These are phyloP conservation scores for Hypsizygus ulmarius DNA, from an alignment of 1,284 basidiomycete genomes.

Conservation along the genomic window DNA sequence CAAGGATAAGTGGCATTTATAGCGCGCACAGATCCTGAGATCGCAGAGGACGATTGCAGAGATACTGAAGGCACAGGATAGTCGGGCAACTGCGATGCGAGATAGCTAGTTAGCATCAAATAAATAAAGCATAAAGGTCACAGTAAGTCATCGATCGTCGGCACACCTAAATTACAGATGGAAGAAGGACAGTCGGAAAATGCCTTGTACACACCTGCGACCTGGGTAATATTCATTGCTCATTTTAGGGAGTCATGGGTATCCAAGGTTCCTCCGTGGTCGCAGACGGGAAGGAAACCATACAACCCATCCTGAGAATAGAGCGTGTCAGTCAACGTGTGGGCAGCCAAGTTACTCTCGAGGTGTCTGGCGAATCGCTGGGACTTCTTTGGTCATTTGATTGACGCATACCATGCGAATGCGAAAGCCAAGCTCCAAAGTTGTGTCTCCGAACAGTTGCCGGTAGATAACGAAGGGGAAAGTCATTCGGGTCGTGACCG, in stretches of 20 bases:
- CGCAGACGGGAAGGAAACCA: neutral
- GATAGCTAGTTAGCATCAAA: no score
- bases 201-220: slow-evolving; percentile 7
- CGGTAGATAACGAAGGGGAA: neutral
- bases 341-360: slow-evolving; percentile 20
- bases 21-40: no score
- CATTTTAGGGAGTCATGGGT: slow-evolving; percentile 1
- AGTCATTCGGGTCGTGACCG: neutral
- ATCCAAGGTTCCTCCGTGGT: neutral
- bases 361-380: slow-evolving; percentile 6
- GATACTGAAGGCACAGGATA: no score
- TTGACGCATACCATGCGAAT: slow-evolving; percentile 19
- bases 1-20: no score
- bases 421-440: slow-evolving; percentile 7
- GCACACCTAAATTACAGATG: no score
- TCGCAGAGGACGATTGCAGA: no score
- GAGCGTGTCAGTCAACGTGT: slow-evolving; percentile 28
- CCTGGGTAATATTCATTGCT: slow-evolving; percentile 8
- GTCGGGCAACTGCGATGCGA: no score
- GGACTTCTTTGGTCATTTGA: slow-evolving; percentile 29
- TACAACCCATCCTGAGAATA: slow-evolving; percentile 8
- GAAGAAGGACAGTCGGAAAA: no score
- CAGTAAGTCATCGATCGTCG: no score
- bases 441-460: slow-evolving; percentile 12
- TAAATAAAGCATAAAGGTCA: no score